Base-by-base conservation (phyloP, 805 yeast species). In the Nakazawaea wyomingensis region DNA sequence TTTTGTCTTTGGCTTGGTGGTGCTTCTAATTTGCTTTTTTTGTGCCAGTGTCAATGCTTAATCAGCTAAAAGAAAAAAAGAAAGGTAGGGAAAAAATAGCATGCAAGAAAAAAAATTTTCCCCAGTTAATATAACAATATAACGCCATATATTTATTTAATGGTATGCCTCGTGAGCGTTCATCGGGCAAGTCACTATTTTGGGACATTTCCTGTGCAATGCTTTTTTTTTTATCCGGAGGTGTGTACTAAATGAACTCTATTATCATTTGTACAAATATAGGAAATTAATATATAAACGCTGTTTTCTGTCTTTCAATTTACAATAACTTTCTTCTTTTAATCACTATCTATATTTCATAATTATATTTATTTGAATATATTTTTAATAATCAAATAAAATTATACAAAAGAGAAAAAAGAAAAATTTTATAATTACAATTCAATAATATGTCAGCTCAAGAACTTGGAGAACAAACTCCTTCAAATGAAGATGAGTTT, bases 391-490 rank as follows among this genome's bases (percentile, higher is more conserved):
- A 32, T 16, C 16, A 14, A 17, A 32, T 17, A 32, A 9, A 32
- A 6, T 9, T 14, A 9, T 17, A 16, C 6, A 32, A 9, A 32
- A 7, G 2, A n/a, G 16, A 17, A 32, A 18, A 17, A 32, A 32
- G 10, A 2, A 22, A 19, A n/a, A n/a, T n/a, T n/a, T n/a, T n/a
- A n/a, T n/a, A n/a, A n/a, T n/a, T n/a, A n/a, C n/a, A n/a, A n/a
- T n/a, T 34, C 26, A 19, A 22, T 13, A 37, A n/a, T 18, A 41
- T 41, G 44, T 41, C 44, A n/a, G 22, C 34, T 27, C 27, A 28
- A 22, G 31, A 24, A 10, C 20, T 37, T 14, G 44, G 44, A 28
- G 39, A 29, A n/a, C 39, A 41, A 41, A 41, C 45, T 22, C 45
- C 45, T 18, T 11, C 36, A 16, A 41, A 41, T 19, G 40, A n/a